Conservation (phyloP, 352 stramenopile genomes). For the Globisporangium irregulare region DNA sequence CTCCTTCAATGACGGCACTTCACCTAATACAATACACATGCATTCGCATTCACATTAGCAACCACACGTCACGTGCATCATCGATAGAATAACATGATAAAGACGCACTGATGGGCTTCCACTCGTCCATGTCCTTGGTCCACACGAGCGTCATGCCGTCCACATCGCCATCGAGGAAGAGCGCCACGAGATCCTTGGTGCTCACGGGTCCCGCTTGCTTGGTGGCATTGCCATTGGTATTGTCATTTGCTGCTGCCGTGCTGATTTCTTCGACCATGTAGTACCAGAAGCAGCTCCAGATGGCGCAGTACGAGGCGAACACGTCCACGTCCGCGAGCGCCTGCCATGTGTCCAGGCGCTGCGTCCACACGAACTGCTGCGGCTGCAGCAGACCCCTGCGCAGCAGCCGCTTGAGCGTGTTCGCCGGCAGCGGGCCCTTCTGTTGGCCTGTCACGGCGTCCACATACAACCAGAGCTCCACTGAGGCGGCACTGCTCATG, state of each 20-base stretch:
- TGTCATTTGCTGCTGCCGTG: background rate
- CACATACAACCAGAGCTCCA: conserved; percentile 74
- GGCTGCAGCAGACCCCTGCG: conserved; percentile 56
- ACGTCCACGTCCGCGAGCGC: conserved; percentile 40
- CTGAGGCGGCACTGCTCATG: background rate
- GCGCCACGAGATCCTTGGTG: conserved; percentile 49
- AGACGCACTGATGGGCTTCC: conserved; percentile 50
- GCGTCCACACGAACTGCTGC: conserved; percentile 71
- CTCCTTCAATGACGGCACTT: conserved; percentile 59
- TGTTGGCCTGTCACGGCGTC: conserved; percentile 56
- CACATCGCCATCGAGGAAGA: conserved; percentile 64
- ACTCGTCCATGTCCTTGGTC: conserved; percentile 42
- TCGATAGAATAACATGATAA: conserved; percentile 5
- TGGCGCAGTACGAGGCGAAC: conserved; percentile 48
- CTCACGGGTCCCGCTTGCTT: conserved; percentile 36
- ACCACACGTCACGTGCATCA: background rate
- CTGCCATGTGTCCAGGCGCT: conserved; percentile 55
- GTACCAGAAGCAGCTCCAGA: conserved; percentile 59
- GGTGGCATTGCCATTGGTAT: background rate
- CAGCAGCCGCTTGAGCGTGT: conserved; percentile 67
- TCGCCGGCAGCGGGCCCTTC: conserved; percentile 57
- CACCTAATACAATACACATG: conserved; percentile 28
- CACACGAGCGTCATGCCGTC: conserved; percentile 77
- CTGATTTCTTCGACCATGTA: conserved; percentile 41
- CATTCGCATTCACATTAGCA: background rate